These are phyloP conservation scores for Tricholomella constricta DNA, from an alignment of 768 basidiomycete species.

Conservation along the genomic window DNA sequence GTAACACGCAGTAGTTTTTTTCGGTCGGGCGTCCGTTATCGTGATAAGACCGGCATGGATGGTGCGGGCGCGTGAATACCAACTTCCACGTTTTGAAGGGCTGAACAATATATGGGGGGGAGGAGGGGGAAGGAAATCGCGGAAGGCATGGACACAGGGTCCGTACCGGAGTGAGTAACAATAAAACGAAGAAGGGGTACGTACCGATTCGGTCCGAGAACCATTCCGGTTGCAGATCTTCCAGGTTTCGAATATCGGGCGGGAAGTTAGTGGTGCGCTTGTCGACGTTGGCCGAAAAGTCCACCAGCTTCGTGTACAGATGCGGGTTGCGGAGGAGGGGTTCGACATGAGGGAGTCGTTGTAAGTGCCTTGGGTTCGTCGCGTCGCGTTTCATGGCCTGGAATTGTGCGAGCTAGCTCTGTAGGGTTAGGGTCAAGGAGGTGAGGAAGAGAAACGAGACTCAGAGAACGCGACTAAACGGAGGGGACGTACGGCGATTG, in stretches of 20 bases:
- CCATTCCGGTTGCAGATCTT: conserved; percentile 66
- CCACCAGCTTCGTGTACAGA: conserved; percentile 92
- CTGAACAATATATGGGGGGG: too few species aligned
- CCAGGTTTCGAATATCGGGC: conserved; percentile 69
- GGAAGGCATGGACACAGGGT: conserved; percentile 27
- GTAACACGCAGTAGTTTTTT: background rate
- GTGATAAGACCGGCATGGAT: too few species aligned
- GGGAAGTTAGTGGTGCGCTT: conserved; percentile 88
- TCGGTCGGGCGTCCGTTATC: background rate
- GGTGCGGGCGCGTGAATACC: too few species aligned
- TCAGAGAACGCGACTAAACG: too few species aligned
- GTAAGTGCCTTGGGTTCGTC: conserved; percentile 77
- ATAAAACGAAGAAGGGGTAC: conserved; percentile 37
- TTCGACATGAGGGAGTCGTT: conserved; percentile 95
- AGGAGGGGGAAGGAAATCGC: background rate
- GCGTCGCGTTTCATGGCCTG: conserved; percentile 67
- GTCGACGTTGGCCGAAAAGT: conserved; percentile 89
- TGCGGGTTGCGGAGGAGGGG: conserved; percentile 92
- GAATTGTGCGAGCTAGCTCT: conserved; percentile 86
- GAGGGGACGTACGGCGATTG: conserved; percentile 51
- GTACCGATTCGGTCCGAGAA: conserved; percentile 78
- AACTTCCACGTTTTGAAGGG: too few species aligned
- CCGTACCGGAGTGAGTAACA: background rate
- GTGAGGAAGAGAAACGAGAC: too few species aligned
- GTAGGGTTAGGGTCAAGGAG: background rate